Percentiles rank a stretch among this genome's conserved stretches.
These are phyloP conservation scores for Fusarium succisae DNA, from an alignment of 2,329 filamentous ascomycete genomes.

Conservation along the genomic window DNA sequence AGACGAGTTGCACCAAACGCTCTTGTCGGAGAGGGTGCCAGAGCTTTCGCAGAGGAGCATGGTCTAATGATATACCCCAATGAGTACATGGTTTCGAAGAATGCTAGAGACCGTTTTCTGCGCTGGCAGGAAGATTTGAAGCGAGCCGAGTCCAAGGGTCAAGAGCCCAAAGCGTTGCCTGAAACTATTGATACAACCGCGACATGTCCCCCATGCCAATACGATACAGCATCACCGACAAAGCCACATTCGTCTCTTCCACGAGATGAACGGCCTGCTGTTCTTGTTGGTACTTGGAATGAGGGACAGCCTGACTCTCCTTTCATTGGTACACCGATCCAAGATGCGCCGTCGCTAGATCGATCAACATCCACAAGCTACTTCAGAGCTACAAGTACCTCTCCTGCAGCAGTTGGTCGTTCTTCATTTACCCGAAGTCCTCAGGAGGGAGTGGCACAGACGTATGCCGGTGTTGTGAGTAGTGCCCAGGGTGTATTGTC, in stretches of 20 bases:
- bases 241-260: slow-evolving; percentile 40
- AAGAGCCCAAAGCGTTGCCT: slow-evolving; percentile 37
- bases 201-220: slow-evolving; percentile 44
- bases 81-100: slow-evolving; percentile 81
- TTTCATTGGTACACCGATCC: slow-evolving; percentile 42
- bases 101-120: slow-evolving; percentile 79
- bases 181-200: slow-evolving; percentile 22
- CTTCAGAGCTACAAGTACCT: slow-evolving; percentile 27
- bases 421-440: slow-evolving; percentile 11
- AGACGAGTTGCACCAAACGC: slow-evolving; percentile 92
- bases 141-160: slow-evolving; percentile 62
- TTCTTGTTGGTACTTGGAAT: slow-evolving; percentile 68
- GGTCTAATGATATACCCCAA: slow-evolving; percentile 78
- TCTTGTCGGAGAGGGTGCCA: slow-evolving; percentile 85
- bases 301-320: slow-evolving; percentile 71
- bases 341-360: slow-evolving; percentile 34
- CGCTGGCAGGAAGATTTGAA: slow-evolving; percentile 81
- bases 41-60: slow-evolving; percentile 83
- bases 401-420: slow-evolving; percentile 13
- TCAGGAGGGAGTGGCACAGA: slow-evolving; percentile 25
- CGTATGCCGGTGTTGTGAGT: slow-evolving; percentile 25
- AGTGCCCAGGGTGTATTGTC: slow-evolving; percentile 5
- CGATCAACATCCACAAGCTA: slow-evolving; percentile 19
- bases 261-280: slow-evolving; percentile 63
- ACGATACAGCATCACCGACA: slow-evolving; percentile 45